Conservation (phyloP, 192 early-diverging fungal species). For the Coemansia sp. region DNA sequence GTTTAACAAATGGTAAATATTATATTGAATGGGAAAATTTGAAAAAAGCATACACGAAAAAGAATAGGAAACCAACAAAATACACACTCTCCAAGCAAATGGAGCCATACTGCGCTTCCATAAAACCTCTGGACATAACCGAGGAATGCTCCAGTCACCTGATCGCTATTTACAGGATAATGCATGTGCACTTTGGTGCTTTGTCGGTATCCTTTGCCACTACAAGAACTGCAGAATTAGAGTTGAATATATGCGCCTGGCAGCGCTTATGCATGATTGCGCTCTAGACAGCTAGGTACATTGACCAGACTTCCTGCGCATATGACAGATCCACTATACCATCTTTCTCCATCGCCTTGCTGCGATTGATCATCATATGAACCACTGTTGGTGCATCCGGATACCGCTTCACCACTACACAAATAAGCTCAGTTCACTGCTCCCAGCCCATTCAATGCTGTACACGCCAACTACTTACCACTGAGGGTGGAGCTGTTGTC, state of each 20-base stretch:
- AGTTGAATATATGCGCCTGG: not conserved
- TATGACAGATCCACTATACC: conserved; percentile 11
- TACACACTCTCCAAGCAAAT: conserved; percentile 2
- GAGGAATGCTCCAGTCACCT: not conserved
- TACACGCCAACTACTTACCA: conserved; percentile 14
- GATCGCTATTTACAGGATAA: conserved; percentile 34
- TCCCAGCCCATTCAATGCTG: too few relatives aligned
- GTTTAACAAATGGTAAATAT: too few relatives aligned
- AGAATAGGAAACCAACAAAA: not conserved
- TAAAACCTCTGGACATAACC: too few relatives aligned
- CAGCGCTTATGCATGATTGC: not conserved
- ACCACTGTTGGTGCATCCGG: conserved; percentile 14
- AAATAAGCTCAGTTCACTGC: not conserved
- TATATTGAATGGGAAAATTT: too few relatives aligned
- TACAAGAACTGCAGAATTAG: conserved; percentile 21
- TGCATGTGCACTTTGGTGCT: conserved; percentile 42
- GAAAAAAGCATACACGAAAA: not conserved
- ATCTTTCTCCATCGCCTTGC: conserved; percentile 17
- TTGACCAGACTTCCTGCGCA: not conserved
- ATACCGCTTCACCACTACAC: conserved; percentile 22
- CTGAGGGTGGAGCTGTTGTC: conserved; percentile 31
- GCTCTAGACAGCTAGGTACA: conserved; percentile 1
- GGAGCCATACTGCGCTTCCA: not conserved
- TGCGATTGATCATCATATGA: conserved; percentile 19
- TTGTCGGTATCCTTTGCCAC: conserved; percentile 40